Base-by-base conservation (phyloP, 2,329 filamentous ascomycete genomes). In the Fusarium ramigenum region DNA sequence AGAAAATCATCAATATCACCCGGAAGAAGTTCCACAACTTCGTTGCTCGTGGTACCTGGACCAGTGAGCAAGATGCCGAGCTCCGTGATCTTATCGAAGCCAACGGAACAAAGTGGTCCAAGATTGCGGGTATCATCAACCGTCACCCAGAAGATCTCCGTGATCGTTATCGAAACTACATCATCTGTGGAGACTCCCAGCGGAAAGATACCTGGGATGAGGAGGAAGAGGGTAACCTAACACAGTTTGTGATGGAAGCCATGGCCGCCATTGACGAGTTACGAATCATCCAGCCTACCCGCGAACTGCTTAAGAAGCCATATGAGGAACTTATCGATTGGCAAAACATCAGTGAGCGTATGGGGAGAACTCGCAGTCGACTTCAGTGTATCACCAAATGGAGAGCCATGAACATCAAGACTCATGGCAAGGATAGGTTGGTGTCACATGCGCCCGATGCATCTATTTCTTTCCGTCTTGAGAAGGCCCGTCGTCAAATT, bases 381-480 rank as follows among this genome's bases (percentile, higher is more conserved):
- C 85, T 93, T 30, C 92, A 93, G 78, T 94, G 92, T 78, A 85
- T 87, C 32, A 85, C 85, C 32, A 94, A 95, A 78, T 94, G 91
- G 90, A 88, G 87, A 66, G 72, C 81, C 12, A 79, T 84, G 78
- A 81, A 84, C 59, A 73, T 83, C 54, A 81, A 82, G 50, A 78
- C 78, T 5, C 66, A 78, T 11, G 78, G 79, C 23, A 79, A 77
- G 32, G 82, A 82, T 57, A 80, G 80, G 64, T 72, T 82, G 18
- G 75, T 73, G 16, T 82, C 81, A 2, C 68, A 73, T 21, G 72
- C 78, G 10, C 78, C 81, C n/a, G 78, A 81, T 42, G 79, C 78
- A 47, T 72, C 73, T 66, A 81, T 80, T 68, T 81, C 80, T n/a
- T 87, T 85, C 80, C 80, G 81, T 28, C 78, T 84, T 19, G 83